Base-by-base conservation (phyloP, 148 eudicot genomes). In the Camellia japonica region DNA sequence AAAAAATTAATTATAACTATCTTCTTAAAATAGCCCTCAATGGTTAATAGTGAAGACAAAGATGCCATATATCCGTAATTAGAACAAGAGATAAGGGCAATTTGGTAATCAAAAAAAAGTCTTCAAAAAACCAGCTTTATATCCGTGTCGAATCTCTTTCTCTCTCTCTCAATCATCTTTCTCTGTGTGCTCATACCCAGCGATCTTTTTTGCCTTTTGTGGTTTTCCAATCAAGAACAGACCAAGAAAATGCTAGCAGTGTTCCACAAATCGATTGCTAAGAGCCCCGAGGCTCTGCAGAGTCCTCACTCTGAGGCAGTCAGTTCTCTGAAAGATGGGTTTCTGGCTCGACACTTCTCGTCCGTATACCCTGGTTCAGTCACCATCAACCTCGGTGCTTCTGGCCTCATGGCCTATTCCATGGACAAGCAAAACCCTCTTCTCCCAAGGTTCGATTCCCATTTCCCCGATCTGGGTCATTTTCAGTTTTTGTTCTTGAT, bases 221-320 rank as follows among this genome's bases (percentile, higher is more conserved):
- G 75, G 47, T 61, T 58, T 41, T 38, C 38, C 46, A n/a, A 38
- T 54, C 68, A 43, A 2, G 47, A 7, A 56, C 38, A 65, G 44
- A 62, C 46, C 14, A 11, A 38, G 30, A 86, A 86, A 83, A 94
- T 94, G 98, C 84, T 93, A 81, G 98, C 92, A 6, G 90, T 94
- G 23, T 92, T 93, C 47, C 90, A 95, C 46, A 95, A 93, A 87
- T 83, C 93, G 56, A 91, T 93, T 7, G 97, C 97, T 2, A 87
- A 92, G 80, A 86, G 87, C 83, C 98, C 98, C 13, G 90, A 92
- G 63, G 97, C 88, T 1, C 62, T 90, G 58, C 87, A 90, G 55
- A 85, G 80, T 74, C 85, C 91, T 1, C 87, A 89, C 79, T 82
- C 82, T 60, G 87, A 87, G 7, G 41, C 81, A 1, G 81, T 88